These are phyloP conservation scores for Nemophila menziesii DNA, from an alignment of 257 asterid species.

Conservation along the genomic window DNA sequence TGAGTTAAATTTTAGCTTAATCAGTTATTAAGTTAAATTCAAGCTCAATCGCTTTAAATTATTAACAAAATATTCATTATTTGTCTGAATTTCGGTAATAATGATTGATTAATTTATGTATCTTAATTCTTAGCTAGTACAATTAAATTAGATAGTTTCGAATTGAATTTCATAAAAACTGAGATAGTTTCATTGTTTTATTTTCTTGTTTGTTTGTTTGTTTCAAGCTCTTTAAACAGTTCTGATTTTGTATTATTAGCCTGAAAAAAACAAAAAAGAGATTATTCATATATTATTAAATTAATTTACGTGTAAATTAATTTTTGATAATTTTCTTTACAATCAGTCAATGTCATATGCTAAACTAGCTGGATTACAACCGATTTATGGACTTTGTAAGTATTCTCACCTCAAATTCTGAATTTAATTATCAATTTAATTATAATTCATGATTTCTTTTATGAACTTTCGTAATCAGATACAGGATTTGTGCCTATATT, in stretches of 20 bases:
- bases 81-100: too few relatives aligned
- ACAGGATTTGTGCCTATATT: slow-evolving; percentile 97
- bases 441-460: slow-evolving; percentile 2
- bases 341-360: slow-evolving; percentile 97
- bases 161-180: too few relatives aligned
- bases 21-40: too few relatives aligned
- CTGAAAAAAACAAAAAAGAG: too few relatives aligned
- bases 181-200: too few relatives aligned
- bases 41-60: too few relatives aligned
- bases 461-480: slow-evolving; percentile 38
- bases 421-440: neutral
- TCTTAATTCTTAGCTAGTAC: too few relatives aligned
- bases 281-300: neutral
- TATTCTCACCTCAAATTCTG: slow-evolving; percentile 2
- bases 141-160: too few relatives aligned
- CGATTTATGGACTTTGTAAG: slow-evolving; percentile 99
- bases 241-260: too few relatives aligned
- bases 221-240: neutral
- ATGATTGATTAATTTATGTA: too few relatives aligned
- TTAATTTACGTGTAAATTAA: neutral
- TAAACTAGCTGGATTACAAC: slow-evolving; percentile 95
- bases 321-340: slow-evolving; percentile 6
- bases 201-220: neutral
- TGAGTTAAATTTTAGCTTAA: too few relatives aligned
- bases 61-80: too few relatives aligned